phyloP scores from a whole-genome alignment of 208 protist genomes.

The Leishmania guyanensis region DNA sequence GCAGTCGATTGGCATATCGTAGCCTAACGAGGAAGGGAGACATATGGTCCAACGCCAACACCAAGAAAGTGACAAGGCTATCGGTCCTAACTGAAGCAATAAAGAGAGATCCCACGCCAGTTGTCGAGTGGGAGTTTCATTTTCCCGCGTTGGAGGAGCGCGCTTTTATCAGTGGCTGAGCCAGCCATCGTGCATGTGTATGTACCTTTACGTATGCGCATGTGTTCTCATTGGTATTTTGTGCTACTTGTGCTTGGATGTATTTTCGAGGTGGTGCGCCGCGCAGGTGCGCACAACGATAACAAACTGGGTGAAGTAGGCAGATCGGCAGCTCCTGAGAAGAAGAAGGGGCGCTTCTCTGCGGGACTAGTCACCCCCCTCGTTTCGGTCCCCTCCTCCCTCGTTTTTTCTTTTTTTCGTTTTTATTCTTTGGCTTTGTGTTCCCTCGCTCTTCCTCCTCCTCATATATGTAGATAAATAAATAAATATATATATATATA shows the following conservation, averaged over 20 bases:
- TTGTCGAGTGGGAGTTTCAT: not conserved
- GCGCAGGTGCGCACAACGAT: not conserved
- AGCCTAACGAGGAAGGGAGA: conserved; percentile 8
- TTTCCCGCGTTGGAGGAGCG: not conserved
- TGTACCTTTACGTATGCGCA: not conserved
- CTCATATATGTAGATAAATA: no score
- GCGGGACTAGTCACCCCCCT: not conserved
- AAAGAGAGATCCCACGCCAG: not conserved
- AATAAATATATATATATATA: no score
- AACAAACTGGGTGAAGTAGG: not conserved
- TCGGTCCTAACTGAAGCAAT: no score
- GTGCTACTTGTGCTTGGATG: not conserved
- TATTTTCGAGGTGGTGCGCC: not conserved
- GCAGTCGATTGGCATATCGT: conserved; percentile 62
- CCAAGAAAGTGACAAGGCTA: not conserved
- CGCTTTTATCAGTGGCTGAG: not conserved
- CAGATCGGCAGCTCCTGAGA: not conserved
- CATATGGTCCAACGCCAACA: not conserved
- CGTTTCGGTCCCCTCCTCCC: not conserved
- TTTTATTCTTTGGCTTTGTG: not conserved
- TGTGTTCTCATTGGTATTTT: not conserved
- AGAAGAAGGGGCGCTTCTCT: not conserved
- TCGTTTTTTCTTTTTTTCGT: not conserved
- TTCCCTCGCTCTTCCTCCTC: not conserved
- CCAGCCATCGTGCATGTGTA: not conserved